phyloP scores from a whole-genome alignment of 345 rosid genomes.

The Reutealis trisperma region DNA sequence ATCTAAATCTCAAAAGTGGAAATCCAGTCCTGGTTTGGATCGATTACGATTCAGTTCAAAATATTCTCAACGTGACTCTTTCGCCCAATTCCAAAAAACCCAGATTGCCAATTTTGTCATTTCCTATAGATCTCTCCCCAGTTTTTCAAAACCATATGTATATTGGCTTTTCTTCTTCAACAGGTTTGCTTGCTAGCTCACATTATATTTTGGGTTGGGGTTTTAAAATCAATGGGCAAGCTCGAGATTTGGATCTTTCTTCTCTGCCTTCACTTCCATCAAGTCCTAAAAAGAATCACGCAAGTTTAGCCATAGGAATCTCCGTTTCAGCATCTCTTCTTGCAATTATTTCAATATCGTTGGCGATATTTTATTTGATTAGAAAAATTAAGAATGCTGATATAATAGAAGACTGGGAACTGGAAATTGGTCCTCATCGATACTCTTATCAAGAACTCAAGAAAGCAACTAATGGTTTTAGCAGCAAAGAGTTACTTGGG shows the following conservation, averaged over 20 bases:
- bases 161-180: slow-evolving; percentile 33
- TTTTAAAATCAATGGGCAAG: slow-evolving; percentile 25
- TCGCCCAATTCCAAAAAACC: slow-evolving; percentile 27
- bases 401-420: slow-evolving; percentile 31
- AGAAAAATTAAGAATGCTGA: slow-evolving; percentile 27
- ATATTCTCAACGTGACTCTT: slow-evolving; percentile 21
- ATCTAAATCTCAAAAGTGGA: slow-evolving; percentile 23
- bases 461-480: slow-evolving; percentile 25
- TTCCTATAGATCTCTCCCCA: slow-evolving; percentile 23
- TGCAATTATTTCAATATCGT: not conserved
- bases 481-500: slow-evolving; percentile 21
- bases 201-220: slow-evolving; percentile 33
- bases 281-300: not conserved
- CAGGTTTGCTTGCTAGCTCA: slow-evolving; percentile 32
- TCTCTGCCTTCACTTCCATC: slow-evolving; percentile 26
- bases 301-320: slow-evolving; percentile 11
- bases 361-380: slow-evolving; percentile 10
- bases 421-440: slow-evolving; percentile 30
- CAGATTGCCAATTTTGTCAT: slow-evolving; percentile 22
- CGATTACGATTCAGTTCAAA: slow-evolving; percentile 29
- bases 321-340: slow-evolving; percentile 10
- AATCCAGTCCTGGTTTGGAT: slow-evolving; percentile 25
- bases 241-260: slow-evolving; percentile 31
- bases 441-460: slow-evolving; percentile 30
- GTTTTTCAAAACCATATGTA: slow-evolving; percentile 27